Evolutionary conservation across 2,329 filamentous ascomycete genomes (phyloP), one percentile per base, ranked within the genome.

Genomic region (Pleurostoma richardsiae): DNA sequence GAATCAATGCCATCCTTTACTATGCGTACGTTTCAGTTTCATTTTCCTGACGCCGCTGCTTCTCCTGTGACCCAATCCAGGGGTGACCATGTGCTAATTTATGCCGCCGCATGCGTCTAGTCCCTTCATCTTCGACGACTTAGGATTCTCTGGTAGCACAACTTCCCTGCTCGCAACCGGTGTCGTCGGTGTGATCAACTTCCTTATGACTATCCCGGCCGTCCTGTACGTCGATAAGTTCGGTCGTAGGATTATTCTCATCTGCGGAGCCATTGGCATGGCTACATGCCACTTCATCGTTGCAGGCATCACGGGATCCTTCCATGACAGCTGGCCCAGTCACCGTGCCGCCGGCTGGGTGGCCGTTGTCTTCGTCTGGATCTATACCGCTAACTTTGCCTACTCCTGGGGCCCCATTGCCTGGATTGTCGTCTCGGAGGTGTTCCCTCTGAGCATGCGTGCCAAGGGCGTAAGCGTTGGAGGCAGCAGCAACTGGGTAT

Each of bases 101-200:
- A 19, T 19, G 19, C 19, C 19, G 2, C 19, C 19, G 19, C 19
- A 19, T 19, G 19, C 19, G 19, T 19, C 19, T 19, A 19, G 19
- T 19, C 33, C 33, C 8, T 8, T 36, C 33, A 36, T 36, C 8
- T 36, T 83, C 65, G 70, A 72, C 50, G 74, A 71, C 5, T 76
- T 83, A 41, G 79, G 80, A n/a, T 67, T 83, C 36, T 67, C 57
- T 3, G 77, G 77, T 5, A 75, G 73, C 7, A 79, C 71, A 57
- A 73, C 73, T 5, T 67, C 68, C 29, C 72, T 82, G 51, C 65
- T 82, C 30, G 79, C 78, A 1, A 82, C 79, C 2, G 79, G 79
- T 29, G 73, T 82, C 43, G 82, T 81, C 51, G 79, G 79, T 33
- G 76, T 81, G 3, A 74, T 82, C 51, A 48, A 69, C 42, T 62